Conservation (phyloP, 2,329 filamentous ascomycete genomes). For the Xylariales sp. region DNA sequence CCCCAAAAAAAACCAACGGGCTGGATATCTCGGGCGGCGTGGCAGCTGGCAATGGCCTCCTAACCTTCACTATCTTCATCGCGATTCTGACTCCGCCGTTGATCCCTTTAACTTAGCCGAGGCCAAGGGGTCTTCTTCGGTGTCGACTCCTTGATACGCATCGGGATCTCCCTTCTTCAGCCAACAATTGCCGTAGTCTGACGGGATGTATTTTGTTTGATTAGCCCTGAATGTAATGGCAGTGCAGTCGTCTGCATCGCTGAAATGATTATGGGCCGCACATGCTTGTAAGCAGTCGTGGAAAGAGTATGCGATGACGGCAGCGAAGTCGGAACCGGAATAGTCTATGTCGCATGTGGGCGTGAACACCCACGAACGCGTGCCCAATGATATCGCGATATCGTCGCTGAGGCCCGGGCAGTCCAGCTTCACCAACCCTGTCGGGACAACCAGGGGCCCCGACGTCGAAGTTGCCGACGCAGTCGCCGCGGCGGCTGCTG, state of each 20-base stretch:
- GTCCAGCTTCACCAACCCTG: slow-evolving; percentile 36
- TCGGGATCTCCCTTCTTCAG: slow-evolving; percentile 18
- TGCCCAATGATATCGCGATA: slow-evolving; percentile 29
- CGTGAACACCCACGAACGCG: slow-evolving; percentile 36
- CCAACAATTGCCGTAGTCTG: slow-evolving; percentile 36
- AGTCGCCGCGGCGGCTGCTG: slow-evolving; percentile 19
- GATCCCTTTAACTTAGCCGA: not conserved
- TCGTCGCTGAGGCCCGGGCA: slow-evolving; percentile 34
- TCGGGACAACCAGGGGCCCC: slow-evolving; percentile 33
- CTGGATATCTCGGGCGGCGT: not conserved
- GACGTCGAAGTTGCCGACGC: slow-evolving; percentile 17
- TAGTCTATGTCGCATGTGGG: slow-evolving; percentile 35
- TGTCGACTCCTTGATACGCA: not conserved
- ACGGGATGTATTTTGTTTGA: slow-evolving; percentile 30
- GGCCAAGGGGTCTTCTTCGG: not conserved
- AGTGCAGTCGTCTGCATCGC: slow-evolving; percentile 30
- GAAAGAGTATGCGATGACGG: slow-evolving; percentile 40
- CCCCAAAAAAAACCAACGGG: not conserved
- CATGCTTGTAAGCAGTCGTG: slow-evolving; percentile 40
- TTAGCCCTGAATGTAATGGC: slow-evolving; percentile 35
- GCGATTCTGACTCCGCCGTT: not conserved
- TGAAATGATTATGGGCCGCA: slow-evolving; percentile 38
- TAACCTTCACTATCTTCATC: not conserved
- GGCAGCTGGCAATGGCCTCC: not conserved
- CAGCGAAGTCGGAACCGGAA: slow-evolving; percentile 31